These are phyloP conservation scores for Limnomonas spitsbergensis DNA, from an alignment of 139 green algal genomes.

Conservation along the genomic window DNA sequence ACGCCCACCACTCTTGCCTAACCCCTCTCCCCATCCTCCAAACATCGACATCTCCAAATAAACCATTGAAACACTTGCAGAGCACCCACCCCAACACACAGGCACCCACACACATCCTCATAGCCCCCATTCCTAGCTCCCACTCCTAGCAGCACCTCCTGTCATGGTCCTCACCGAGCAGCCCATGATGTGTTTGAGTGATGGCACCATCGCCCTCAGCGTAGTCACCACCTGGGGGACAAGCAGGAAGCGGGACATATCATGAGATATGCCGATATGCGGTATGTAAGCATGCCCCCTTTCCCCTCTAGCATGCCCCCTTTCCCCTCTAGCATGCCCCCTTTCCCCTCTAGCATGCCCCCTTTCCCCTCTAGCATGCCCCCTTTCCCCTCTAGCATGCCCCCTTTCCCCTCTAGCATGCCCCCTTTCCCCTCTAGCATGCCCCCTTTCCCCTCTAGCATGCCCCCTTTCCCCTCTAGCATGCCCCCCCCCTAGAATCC, in stretches of 20 bases:
- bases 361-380: neutral
- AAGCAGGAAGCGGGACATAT: neutral
- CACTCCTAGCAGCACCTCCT: too few species aligned
- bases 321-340: neutral
- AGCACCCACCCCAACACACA: too few species aligned
- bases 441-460: neutral
- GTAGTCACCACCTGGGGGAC: slow-evolving; percentile 26
- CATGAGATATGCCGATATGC: neutral
- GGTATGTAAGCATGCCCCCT: neutral
- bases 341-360: neutral
- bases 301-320: neutral
- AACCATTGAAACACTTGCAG: too few species aligned
- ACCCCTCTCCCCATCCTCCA: too few species aligned
- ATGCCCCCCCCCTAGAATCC: neutral
- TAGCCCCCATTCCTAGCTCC: too few species aligned
- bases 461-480: neutral
- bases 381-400: neutral
- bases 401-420: neutral
- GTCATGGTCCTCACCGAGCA: slow-evolving; percentile 39
- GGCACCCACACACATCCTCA: too few species aligned
- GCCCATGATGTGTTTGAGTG: slow-evolving; percentile 36
- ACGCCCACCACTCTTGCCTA: too few species aligned
- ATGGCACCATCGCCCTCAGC: slow-evolving; percentile 36
- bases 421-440: neutral
- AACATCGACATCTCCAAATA: too few species aligned